A percentile compares a stretch with the other conserved stretches of the same genome.
Evolutionary conservation across 768 basidiomycete genomes (phyloP).

Genomic region (Coprinopsis sp.): DNA sequence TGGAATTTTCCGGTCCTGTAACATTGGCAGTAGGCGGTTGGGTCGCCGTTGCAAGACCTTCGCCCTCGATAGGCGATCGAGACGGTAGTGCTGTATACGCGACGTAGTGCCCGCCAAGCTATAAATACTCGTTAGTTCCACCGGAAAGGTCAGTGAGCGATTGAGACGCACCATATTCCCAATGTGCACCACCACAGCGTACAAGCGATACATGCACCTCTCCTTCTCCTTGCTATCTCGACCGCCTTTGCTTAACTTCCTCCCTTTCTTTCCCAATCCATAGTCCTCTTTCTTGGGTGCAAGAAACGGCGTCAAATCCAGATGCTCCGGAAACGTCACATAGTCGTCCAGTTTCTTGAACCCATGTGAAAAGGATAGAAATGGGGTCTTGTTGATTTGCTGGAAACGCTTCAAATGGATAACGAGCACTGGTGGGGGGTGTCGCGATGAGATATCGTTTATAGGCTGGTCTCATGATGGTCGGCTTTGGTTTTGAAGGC

Average conservation of each 20-base stretch:
- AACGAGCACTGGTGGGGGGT: slow-evolving; percentile 83
- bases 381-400: slow-evolving; percentile 62
- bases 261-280: slow-evolving; percentile 31
- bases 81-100: slow-evolving; percentile 75
- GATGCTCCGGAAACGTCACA: slow-evolving; percentile 81
- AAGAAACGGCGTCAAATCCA: slow-evolving; percentile 83
- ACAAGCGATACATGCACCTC: slow-evolving; percentile 45
- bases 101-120: slow-evolving; percentile 89
- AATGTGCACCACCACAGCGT: slow-evolving; percentile 82
- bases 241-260: slow-evolving; percentile 1
- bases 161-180: slow-evolving; percentile 69
- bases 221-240: slow-evolving; percentile 16
- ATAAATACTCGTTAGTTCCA: slow-evolving; percentile 11
- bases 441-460: slow-evolving; percentile 90
- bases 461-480: slow-evolving; percentile 78
- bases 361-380: slow-evolving; percentile 60
- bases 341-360: slow-evolving; percentile 92
- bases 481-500: slow-evolving; percentile 44
- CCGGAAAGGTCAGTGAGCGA: background rate
- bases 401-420: slow-evolving; percentile 95
- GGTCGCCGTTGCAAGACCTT: slow-evolving; percentile 4
- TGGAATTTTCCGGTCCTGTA: background rate
- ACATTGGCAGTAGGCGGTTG: background rate
- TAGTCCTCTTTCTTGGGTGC: slow-evolving; percentile 77
- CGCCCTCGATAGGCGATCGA: slow-evolving; percentile 14